Base-by-base conservation (phyloP, 2,329 filamentous ascomycete species). In the Drechmeria coniospora region DNA sequence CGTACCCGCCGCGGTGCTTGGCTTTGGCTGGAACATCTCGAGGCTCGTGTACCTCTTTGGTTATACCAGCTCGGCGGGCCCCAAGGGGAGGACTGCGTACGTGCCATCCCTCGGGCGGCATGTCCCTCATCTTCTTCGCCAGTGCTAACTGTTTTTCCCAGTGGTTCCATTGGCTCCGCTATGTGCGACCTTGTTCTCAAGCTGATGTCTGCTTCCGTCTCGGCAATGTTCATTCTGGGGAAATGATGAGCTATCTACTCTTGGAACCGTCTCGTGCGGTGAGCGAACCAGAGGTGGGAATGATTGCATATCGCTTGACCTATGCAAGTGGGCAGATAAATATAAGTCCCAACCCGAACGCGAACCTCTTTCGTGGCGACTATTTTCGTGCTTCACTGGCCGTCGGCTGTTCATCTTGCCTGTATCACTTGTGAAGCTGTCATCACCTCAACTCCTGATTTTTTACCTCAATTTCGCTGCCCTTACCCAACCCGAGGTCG, bases 11-110 rank as follows among this genome's bases (percentile, higher is more conserved):
- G 63, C 65, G 12, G 42, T 39, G 8, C 41, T 71, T 16, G 71
- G 71, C 11, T 56, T 45, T 10, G 45, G 45, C 17, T 79, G 71
- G 70, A 47, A 57, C 8, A n/a, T 63, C 2, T 55, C 50, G 14
- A 61, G 74, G 23, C 39, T 64, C 15, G 2, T 65, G 27, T 79
- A 75, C 39, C 60, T 66, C 31, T 33, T 54, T 9, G 72, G 70
- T 18, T 79, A 76, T 43, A 52, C 53, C 28, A 46, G 46, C 25
- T 42, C 44, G 6, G 30, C 32, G 8, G 65, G 65, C 0, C 65
- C 65, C 11, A 36, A 51, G 32, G 65, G 62, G 6, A 53, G 66
- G 26, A 8, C 33, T 11, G n/a, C 32, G 51, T 62, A 39, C 35
- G 57, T 50, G n/a, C n/a, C 10, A 18, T 30, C 27, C 4, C 8